Evolutionary conservation across 129 eudicot species (phyloP), one percentile per base, ranked within the genome.

Genomic region (Escallonia rubra): DNA sequence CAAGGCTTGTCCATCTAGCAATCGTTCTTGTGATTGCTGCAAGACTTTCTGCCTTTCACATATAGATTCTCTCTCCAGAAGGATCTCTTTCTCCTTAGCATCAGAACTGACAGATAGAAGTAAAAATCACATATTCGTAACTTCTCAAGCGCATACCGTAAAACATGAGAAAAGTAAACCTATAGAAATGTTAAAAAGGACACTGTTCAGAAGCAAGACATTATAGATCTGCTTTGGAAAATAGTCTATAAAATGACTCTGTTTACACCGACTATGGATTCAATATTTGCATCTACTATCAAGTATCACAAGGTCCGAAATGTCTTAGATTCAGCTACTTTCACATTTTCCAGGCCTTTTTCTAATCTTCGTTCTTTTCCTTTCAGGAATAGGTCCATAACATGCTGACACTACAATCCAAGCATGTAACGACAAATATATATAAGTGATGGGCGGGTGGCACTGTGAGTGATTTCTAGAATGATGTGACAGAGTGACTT

Each of bases 1-100:
- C 81, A 86, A 82, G 61, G 87, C 85, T 71, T 93, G 95, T n/a
- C 88, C 86, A 69, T 84, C 96, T 73, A 86, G 88, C 66, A 93
- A 65, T 48, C 81, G 72, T 68, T 87, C 95, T 50, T 93, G 85
- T 4, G 83, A 79, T 45, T 84, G 88, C 82, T 78, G 89, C 72
- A 89, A 66, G 61, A 65, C 59, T 82, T 79, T 93, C 70, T 89
- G 92, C 73, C 96, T 86, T 71, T 87, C 99, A 60, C 73, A 15
- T 59, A 93, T 74, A 9, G 96, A 84, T 74, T 86, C 85, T 74
- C 92, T 80, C 85, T 93, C 96, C 50, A 79, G 85, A 62, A 73
- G 69, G 44, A 89, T 71, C 59, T 89, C 96, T 64, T 80, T 85
- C 77, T 93, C 99, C 81, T 87, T 93, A 34, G 84, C 83, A 69